Base-by-base conservation (phyloP, 108 stramenopile genomes). In the Skeletonema potamos region DNA sequence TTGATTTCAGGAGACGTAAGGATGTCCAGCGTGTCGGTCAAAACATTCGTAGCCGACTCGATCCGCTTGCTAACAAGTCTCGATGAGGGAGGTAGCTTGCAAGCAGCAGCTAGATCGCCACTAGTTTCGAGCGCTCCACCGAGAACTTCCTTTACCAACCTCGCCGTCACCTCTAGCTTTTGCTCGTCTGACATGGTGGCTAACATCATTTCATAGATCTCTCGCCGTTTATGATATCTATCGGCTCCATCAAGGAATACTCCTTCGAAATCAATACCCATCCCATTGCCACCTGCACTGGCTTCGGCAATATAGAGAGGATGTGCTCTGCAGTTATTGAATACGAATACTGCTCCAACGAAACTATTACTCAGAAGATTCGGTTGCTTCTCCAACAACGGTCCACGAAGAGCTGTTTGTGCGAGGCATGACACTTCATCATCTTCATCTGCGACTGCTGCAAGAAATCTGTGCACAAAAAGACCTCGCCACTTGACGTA, bases 401-500 rank as follows among this genome's bases (percentile, higher is more conserved):
- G 94, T 0, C 92, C 90, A 27, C 81, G 82, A 17, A 97, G 70
- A 2, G 92, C 85, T 26, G 73, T 79, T 71, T 89, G 81, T 15
- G 96, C 92, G 12, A 95, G 78, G 29, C 81, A 55, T 12, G 90
- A 75, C 3, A 96, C 93, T 48, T 84, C 85, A 36, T 92, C 86
- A 68, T 97, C 92, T 58, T 92, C 79, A 63, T 98, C 97, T 18
- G 90, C 86, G 27, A 90, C 79, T 32, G 93, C 91, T n/a, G 95
- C 96, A 27, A 98, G 82, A 59, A 95, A 96, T 44, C 96, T 82
- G 68, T 91, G 89, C 28, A 98, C 75, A 1, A 97, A 76, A 27
- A 94, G 82, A 6, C 96, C 98, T 68, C 94, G 78, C 96, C 96
- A 97, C 69, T 98, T 98, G 63, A 98, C 84, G 82, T 94, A 97